Evolutionary conservation across 441 rosid species (phyloP).

Genomic region (Syzygium syzygioides): DNA sequence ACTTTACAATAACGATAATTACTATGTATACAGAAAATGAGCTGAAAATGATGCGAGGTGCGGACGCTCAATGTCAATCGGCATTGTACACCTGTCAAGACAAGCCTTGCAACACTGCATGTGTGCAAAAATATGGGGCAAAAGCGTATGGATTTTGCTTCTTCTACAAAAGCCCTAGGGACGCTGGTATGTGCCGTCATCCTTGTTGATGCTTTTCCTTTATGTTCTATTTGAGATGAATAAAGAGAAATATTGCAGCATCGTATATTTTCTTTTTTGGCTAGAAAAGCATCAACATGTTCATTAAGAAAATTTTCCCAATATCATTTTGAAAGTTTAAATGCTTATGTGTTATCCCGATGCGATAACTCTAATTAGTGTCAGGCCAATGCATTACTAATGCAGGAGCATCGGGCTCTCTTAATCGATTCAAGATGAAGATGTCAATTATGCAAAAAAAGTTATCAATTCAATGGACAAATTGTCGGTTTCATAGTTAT

Average conservation of each 20-base stretch:
- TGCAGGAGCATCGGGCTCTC: too few species aligned
- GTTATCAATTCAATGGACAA: too few species aligned
- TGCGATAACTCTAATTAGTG: not conserved
- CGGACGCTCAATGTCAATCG: not conserved
- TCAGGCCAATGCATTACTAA: too few species aligned
- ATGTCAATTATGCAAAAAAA: too few species aligned
- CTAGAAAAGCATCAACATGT: not conserved
- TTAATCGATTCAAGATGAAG: too few species aligned
- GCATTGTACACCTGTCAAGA: not conserved
- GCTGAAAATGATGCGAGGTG: not conserved
- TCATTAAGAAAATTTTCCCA: not conserved
- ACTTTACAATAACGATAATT: not conserved
- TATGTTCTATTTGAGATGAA: not conserved
- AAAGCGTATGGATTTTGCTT: not conserved
- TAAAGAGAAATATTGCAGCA: not conserved
- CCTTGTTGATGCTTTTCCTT: not conserved
- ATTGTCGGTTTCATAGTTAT: too few species aligned
- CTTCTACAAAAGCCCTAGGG: not conserved
- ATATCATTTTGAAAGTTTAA: not conserved
- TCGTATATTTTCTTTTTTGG: not conserved
- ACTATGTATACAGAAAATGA: not conserved
- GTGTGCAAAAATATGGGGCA: not conserved
- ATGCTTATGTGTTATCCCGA: not conserved
- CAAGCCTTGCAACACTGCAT: fast-evolving
- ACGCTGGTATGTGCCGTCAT: not conserved